phyloP scores from a whole-genome alignment of 331 rosid species.

The Malus hybrid region DNA sequence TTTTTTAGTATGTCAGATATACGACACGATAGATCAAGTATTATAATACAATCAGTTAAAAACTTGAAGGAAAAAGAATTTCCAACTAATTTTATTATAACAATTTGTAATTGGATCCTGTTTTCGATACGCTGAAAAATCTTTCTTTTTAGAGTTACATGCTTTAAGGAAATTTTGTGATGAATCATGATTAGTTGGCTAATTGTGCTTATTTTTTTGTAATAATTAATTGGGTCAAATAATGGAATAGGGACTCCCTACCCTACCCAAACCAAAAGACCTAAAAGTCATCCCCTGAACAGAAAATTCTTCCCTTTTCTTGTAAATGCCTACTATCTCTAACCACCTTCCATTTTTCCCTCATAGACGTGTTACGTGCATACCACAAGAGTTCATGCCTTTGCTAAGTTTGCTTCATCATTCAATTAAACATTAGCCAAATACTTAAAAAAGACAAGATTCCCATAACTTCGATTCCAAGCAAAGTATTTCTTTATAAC shows the following conservation, averaged over 20 bases:
- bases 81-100: too few species aligned
- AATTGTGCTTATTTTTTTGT: neutral
- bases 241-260: neutral
- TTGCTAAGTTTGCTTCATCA: neutral
- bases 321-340: neutral
- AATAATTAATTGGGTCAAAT: neutral
- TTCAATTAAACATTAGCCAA: neutral
- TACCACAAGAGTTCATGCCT: neutral
- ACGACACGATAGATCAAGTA: fast-evolving
- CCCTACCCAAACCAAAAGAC: neutral
- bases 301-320: neutral
- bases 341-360: too few species aligned
- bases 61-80: too few species aligned
- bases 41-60: too few species aligned
- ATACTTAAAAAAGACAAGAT: neutral
- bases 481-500: neutral
- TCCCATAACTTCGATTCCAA: neutral
- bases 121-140: too few species aligned
- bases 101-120: fast-evolving
- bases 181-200: neutral
- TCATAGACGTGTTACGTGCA: neutral
- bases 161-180: too few species aligned
- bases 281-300: neutral
- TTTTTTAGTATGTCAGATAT: fast-evolving
- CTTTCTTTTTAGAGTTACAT: too few species aligned